phyloP scores from a whole-genome alignment of 495 filamentous ascomycete genomes.

The Amniculicola lignicola region DNA sequence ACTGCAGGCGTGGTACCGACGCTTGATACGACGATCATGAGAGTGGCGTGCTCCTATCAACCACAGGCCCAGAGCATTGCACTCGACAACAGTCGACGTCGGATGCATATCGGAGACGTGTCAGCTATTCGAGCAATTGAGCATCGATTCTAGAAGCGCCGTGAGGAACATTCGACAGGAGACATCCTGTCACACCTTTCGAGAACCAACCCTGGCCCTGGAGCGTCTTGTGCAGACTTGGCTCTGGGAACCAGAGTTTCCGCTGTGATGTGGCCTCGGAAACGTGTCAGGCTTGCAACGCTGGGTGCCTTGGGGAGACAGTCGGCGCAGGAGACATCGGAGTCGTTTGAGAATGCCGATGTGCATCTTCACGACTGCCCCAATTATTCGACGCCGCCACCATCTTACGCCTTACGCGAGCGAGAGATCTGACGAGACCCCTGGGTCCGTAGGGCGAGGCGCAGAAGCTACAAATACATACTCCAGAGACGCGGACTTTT shows the following conservation, averaged over 20 bases:
- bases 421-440: too few relatives aligned
- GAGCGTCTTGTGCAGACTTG: conserved; percentile 15
- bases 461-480: too few relatives aligned
- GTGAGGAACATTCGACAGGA: conserved; percentile 4
- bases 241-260: conserved; percentile 12
- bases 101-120: conserved; percentile 30
- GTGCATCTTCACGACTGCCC: too few relatives aligned
- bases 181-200: conserved; percentile 9
- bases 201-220: not conserved
- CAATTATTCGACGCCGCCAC: too few relatives aligned
- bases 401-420: too few relatives aligned
- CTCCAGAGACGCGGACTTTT: too few relatives aligned
- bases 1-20: conserved; percentile 10
- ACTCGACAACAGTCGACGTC: conserved; percentile 1
- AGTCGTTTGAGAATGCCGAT: too few relatives aligned
- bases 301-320: conserved; percentile 2
- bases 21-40: conserved; percentile 9
- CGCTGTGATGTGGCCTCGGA: conserved; percentile 2
- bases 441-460: conserved; percentile 6
- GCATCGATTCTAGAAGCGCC: conserved; percentile 22
- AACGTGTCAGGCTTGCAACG: conserved; percentile 14
- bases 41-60: not conserved
- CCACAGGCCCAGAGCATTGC: not conserved
- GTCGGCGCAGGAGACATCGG: too few relatives aligned
- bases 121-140: conserved; percentile 9